Conservation (phyloP, 306 rosid species). For the Pueraria montana region DNA sequence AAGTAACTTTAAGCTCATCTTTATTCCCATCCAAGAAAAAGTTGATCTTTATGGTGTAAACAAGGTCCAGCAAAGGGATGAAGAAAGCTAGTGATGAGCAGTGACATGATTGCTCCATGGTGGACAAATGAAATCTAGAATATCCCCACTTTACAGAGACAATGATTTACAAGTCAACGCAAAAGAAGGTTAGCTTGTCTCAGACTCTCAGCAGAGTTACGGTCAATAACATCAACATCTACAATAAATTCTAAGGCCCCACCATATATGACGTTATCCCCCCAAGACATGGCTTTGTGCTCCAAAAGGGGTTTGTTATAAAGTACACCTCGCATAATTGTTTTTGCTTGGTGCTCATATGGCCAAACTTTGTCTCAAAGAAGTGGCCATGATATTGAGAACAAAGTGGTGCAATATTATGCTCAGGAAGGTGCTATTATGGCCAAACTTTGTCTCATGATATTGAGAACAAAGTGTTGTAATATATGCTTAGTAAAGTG, state of each 20-base stretch:
- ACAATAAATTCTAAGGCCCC: conserved; percentile 45
- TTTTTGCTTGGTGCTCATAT: conserved; percentile 35
- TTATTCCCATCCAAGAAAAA: conserved; percentile 35
- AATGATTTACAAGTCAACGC: conserved; percentile 42
- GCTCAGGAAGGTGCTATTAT: not conserved
- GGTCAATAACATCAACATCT: conserved; percentile 52
- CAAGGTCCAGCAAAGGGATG: not conserved
- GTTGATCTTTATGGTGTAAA: conserved; percentile 33
- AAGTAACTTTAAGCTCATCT: conserved; percentile 12
- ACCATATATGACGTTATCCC: conserved; percentile 43
- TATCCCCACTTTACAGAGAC: conserved; percentile 51
- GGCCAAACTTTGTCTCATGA: conserved; percentile 33
- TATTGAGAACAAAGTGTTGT: not conserved
- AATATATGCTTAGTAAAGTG: too few species aligned
- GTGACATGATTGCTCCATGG: conserved; percentile 36
- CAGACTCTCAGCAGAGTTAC: not conserved
- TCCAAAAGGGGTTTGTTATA: conserved; percentile 41
- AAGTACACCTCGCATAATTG: conserved; percentile 29
- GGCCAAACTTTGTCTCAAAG: not conserved
- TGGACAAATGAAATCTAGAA: conserved; percentile 47
- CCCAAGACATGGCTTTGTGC: conserved; percentile 41
- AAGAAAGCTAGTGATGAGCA: conserved; percentile 16
- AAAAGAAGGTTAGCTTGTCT: conserved; percentile 40
- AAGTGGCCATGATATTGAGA: conserved; percentile 22
- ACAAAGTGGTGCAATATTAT: not conserved